phyloP scores from a whole-genome alignment of 2,329 filamentous ascomycete genomes.

The Harringtonia lauricola region DNA sequence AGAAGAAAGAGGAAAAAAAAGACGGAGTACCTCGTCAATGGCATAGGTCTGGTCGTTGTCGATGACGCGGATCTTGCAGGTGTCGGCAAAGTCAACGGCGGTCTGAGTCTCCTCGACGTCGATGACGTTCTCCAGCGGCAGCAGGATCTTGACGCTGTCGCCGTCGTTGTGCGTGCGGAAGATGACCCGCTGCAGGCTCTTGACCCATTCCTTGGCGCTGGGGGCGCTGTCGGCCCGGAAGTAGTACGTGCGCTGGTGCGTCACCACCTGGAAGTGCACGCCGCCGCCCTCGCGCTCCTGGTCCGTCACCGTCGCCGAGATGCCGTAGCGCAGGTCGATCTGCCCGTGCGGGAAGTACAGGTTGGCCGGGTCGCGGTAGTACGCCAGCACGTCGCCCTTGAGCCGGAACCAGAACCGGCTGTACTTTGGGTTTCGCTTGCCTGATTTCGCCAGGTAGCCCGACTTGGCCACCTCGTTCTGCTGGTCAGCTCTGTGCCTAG shows the following conservation, averaged over 20 bases:
- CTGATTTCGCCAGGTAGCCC: constrained; percentile 79
- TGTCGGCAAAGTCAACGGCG: constrained; percentile 85
- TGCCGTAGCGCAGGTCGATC: constrained; percentile 84
- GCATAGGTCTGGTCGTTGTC: constrained; percentile 92
- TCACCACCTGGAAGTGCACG: constrained; percentile 69
- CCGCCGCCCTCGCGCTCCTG: constrained; percentile 64
- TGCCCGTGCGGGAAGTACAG: constrained; percentile 87
- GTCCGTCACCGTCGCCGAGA: constrained; percentile 63
- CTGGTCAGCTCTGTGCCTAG: no score
- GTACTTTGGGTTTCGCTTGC: constrained; percentile 78
- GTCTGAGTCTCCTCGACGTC: constrained; percentile 79
- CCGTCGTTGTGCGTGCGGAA: constrained; percentile 94
- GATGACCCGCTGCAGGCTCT: constrained; percentile 84
- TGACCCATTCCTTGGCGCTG: constrained; percentile 95
- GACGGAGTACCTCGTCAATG: no score
- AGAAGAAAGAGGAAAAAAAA: no score
- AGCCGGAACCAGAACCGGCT: constrained; percentile 88
- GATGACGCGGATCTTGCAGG: constrained; percentile 84
- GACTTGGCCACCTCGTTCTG: constrained; percentile 72
- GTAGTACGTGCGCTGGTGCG: constrained; percentile 71
- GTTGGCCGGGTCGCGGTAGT: constrained; percentile 74
- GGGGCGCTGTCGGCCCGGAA: constrained; percentile 80
- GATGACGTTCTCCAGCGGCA: constrained; percentile 80
- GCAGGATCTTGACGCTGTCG: constrained; percentile 89
- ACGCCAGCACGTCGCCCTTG: constrained; percentile 84